Base-by-base conservation (phyloP, 202 grass and related monocot genomes). In the Panicum hallii region DNA sequence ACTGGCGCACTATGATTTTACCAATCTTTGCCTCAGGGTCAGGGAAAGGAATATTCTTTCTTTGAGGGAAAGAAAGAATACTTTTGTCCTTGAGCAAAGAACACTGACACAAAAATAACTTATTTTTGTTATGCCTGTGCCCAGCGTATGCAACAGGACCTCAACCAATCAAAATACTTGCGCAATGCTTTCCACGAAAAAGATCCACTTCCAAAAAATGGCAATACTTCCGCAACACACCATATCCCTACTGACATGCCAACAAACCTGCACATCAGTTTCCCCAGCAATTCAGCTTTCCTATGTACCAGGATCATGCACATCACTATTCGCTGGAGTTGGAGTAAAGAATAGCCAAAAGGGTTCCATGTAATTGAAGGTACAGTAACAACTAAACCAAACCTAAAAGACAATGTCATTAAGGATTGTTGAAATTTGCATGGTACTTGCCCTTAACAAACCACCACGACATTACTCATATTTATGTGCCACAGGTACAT, bases 241-340 rank as follows among this genome's bases (percentile, higher is more conserved):
- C 11, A 43, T 76, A 76, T 60, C 53, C 62, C 62, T 75, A 68
- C 16, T 66, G 77, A 64, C 26, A 79, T 65, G 44, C 44, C 41
- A 60, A 82, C 42, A 6, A 72, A 61, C 23, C 9, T 20, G 23
- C 16, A 0, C 40, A 64, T 32, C 16, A 34, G 48, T 75, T 80
- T 83, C 79, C n/a, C n/a, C 20, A 30, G 57, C 56, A 55, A 80
- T 80, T 70, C 46, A 65, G 55, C 20, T 76, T 84, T 72, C 85
- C 9, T 71, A 58, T 23, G 81, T 76, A 49, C 54, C 28, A 77
- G 81, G 71, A 65, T 28, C 40, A 81, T 41, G 81, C 38, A 57
- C 70, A 87, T 65, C 11, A 72, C 83, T 87, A 90, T 70, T 84
- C 2, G 40, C 72, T 66, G 71, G 89, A 90, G 78, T 82, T 63